These are phyloP conservation scores for Coelastrella sp. DNA, from an alignment of 139 green algal genomes.

Conservation along the genomic window DNA sequence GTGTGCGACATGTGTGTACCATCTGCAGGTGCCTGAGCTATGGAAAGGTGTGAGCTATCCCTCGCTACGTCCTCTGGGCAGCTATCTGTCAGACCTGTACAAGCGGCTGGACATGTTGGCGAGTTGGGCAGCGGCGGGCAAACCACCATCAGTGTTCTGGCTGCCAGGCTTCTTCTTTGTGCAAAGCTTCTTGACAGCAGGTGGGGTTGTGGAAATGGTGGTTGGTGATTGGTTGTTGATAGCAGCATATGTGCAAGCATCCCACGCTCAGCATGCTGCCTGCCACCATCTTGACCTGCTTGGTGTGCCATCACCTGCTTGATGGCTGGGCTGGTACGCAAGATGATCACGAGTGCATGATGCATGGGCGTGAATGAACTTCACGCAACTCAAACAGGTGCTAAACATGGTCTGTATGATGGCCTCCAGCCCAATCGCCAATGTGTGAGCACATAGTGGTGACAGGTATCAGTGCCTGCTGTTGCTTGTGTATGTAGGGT, in stretches of 20 bases:
- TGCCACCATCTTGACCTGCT: too few relatives aligned
- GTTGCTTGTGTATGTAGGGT: constrained; percentile 17
- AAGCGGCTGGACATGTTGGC: constrained; percentile 72
- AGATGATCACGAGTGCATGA: too few relatives aligned
- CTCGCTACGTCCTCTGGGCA: constrained; percentile 78
- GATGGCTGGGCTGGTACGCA: too few relatives aligned
- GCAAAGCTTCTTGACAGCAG: constrained; percentile 83
- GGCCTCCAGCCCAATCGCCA: too few relatives aligned
- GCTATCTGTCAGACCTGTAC: constrained; percentile 82
- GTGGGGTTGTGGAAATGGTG: background rate
- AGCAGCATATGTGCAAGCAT: background rate
- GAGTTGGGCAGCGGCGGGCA: constrained; percentile 61
- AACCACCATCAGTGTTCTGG: constrained; percentile 79
- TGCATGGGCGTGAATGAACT: too few relatives aligned
- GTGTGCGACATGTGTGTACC: too few relatives aligned
- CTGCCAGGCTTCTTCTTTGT: constrained; percentile 91
- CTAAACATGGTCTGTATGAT: too few relatives aligned
- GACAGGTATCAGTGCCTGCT: too few relatives aligned
- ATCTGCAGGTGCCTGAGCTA: constrained; percentile 72
- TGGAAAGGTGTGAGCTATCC: constrained; percentile 80
- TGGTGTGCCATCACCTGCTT: too few relatives aligned
- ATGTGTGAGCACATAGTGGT: too few relatives aligned
- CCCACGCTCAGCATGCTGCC: background rate
- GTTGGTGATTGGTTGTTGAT: background rate
- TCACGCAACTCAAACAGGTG: too few relatives aligned